Base-by-base conservation (phyloP, 257 asterid species). In the Anisodus tanguticus region DNA sequence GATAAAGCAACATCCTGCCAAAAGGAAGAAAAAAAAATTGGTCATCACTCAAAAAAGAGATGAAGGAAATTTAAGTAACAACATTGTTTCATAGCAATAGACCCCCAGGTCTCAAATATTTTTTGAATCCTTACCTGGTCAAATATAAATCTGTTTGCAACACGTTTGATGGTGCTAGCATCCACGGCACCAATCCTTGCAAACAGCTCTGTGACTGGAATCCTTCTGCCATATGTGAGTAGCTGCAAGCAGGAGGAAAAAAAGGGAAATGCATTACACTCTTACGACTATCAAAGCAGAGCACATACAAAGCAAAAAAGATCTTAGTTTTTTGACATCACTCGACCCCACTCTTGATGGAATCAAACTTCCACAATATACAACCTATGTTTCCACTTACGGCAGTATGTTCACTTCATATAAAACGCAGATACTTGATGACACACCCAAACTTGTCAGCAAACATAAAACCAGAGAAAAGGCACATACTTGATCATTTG, bases 141-240 rank as follows among this genome's bases (percentile, higher is more conserved):
- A 35, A 88, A 91, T 79, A 97, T 91, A 86, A 95, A 93, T 77
- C 98, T 89, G 80, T 90, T 97, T 16, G 98, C 98, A 80, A 95
- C 98, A 19, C 98, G 97, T 86, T 90, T 97, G 88, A 97, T 58
- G 16, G 99, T 91, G 87, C 91, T 91, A 85, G 93, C 90, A 91
- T 95, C 93, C 55, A 97, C 97, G 37, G 98, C 87, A 76, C 93
- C 99, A 85, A 97, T 95, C 88, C 99, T 92, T 82, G 98, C 97
- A 88, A 93, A 93, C 22, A 97, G 87, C 87, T 97, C 99, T 5
- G 98, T 91, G 67, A 87, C 94, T 16, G 99, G 97, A 80, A 97
- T 93, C 88, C 99, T 93, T 90, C 99, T 88, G 58, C 98, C 99
- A 72, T 95, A 97, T 26, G 98, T 93, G 82, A 97, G 93, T 88